A percentile compares a stretch with the other conserved stretches of the same genome.
Evolutionary conservation across 305 asterid species (phyloP).

Genomic region (Solanum aculeatissimum): DNA sequence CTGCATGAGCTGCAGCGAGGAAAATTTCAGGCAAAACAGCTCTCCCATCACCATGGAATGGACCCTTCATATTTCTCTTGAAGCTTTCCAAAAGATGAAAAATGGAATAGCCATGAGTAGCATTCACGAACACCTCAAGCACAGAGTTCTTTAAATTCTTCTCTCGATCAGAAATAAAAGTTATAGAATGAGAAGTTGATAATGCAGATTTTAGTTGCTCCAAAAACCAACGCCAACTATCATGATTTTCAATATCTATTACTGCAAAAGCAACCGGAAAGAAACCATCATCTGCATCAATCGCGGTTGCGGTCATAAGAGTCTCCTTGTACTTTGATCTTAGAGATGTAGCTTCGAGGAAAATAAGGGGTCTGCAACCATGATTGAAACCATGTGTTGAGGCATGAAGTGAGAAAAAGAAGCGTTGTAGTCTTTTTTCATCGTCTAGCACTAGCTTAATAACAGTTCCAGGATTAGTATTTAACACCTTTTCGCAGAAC

Average conservation of each 20-base stretch:
- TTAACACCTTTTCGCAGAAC: constrained; percentile 54
- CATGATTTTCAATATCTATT: constrained; percentile 56
- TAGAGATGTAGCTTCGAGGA: constrained; percentile 69
- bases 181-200: constrained; percentile 39
- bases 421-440: constrained; percentile 51
- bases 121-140: constrained; percentile 50
- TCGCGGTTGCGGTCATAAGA: constrained; percentile 64
- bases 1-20: constrained; percentile 66
- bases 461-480: constrained; percentile 66
- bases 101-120: constrained; percentile 66
- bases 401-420: constrained; percentile 52
- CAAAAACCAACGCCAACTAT: constrained; percentile 81
- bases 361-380: constrained; percentile 77
- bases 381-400: constrained; percentile 50
- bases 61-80: constrained; percentile 68
- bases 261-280: constrained; percentile 78
- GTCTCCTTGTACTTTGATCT: constrained; percentile 62
- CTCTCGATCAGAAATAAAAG: constrained; percentile 74
- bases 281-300: constrained; percentile 82
- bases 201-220: constrained; percentile 60
- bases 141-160: constrained; percentile 44
- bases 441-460: constrained; percentile 42
- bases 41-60: constrained; percentile 73
- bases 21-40: constrained; percentile 59
- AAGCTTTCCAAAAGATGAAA: constrained; percentile 74